Base-by-base conservation (phyloP, 768 basidiomycete species). In the Collybia sordida region DNA sequence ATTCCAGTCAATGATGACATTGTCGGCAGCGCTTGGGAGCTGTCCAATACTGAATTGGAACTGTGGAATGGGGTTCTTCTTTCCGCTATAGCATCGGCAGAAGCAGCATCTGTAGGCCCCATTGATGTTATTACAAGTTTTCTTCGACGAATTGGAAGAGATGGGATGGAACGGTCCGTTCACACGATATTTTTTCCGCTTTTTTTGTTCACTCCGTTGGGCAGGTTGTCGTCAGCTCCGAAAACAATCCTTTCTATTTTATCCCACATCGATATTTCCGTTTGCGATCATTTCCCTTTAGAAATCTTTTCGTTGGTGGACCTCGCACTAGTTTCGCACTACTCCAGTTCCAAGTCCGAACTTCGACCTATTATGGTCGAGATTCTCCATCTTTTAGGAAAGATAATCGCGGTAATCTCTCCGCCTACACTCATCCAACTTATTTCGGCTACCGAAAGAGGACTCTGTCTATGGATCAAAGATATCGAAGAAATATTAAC, bases 381-480 rank as follows among this genome's bases (percentile, higher is more conserved):
- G n/a, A 63, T 75, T 45, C 65, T 82, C 37, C 57, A 51, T 39
- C 53, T 54, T 18, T 46, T 78, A 17, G 71, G 68, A 44, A 53
- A 61, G 21, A 42, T 73, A 18, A 61, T 81, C 36, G 36, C 51
- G 3, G 63, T 62, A 5, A 55, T 61, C 15, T 54, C 67, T 1
- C 57, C 64, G 3, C 42, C 46, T 0, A 53, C 65, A 18, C 64
- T 74, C 8, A 56, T 75, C 6, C 56, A 55, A 9, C 57, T 76
- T n/a, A 53, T 83, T 7, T 56, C 55, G 14, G 51, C 51, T 9
- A 61, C 80, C 22, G 68, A 71, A 19, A 59, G 67, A 27, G 62
- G 78, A 18, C 55, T 84, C 4, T 68, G 66, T 46, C 55, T 64
- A 24, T 86, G 85, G 85, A 74, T 86, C 18, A 70, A 69, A 37